Conservation (phyloP, 2,329 filamentous ascomycete species). For the Beauveria pseudobassiana region DNA sequence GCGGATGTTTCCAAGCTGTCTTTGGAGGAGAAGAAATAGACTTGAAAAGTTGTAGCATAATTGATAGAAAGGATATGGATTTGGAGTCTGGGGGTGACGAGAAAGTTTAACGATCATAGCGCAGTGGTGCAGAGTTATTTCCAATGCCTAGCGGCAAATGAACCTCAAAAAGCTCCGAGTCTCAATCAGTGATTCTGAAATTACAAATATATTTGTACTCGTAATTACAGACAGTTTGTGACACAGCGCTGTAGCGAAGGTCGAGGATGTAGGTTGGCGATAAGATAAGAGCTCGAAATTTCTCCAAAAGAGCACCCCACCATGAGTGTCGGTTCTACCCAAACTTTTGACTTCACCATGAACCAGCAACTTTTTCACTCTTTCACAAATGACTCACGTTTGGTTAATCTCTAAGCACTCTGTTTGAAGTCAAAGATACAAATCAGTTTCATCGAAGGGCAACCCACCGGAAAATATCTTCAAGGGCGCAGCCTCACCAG, state of each 20-base stretch:
- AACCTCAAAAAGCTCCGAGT: background rate
- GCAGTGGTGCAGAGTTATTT: slow-evolving; percentile 2
- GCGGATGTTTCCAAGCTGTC: slow-evolving; percentile 5
- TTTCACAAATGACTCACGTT: background rate
- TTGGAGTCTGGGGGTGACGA: slow-evolving; percentile 8
- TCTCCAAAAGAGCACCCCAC: slow-evolving; percentile 7
- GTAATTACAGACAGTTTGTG: background rate
- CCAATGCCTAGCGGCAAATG: background rate
- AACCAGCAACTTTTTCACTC: background rate
- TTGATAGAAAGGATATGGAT: background rate
- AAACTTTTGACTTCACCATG: background rate
- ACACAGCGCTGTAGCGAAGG: background rate
- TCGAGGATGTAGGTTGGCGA: background rate
- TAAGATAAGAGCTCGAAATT: slow-evolving; percentile 20
- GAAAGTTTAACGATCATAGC: slow-evolving; percentile 4
- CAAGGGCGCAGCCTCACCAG: background rate
- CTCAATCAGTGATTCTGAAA: background rate
- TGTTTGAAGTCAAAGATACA: background rate
- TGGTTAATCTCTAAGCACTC: background rate
- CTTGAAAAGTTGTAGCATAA: slow-evolving; percentile 1
- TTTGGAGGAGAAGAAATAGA: slow-evolving; percentile 8
- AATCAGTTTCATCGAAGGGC: background rate
- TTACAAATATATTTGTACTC: background rate
- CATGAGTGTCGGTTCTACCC: background rate
- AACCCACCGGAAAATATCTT: background rate